Base-by-base conservation (phyloP, 2,329 filamentous ascomycete species). In the Colletotrichum sp. region DNA sequence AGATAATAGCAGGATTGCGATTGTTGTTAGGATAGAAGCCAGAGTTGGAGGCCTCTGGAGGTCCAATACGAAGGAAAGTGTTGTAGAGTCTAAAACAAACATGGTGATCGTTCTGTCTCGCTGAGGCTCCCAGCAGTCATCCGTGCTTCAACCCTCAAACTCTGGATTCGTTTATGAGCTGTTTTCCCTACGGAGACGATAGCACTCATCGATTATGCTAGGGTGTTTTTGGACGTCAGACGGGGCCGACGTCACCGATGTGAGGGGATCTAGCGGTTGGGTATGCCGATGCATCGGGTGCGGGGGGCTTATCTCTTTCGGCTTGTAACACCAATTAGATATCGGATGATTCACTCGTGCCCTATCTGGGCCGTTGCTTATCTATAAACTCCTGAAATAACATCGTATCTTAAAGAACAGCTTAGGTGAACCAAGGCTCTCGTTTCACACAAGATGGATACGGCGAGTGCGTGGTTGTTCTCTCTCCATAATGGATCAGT, bases 401-500 rank as follows among this genome's bases (percentile, higher is more conserved):
- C 12, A 7, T 21, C n/a, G 44, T 12, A 21, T 52, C 44, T 49
- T 6, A 0, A 49, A 49, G 44, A n/a, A 10, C 10, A 49, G 44
- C 18, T 12, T 18, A 18, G 3, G 4, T 2, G 6, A 9, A 9
- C 16, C 0, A 18, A 9, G 36, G 16, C 36, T 39, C 16, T 39
- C 36, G 36, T 18, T 39, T 10, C 16, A 39, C 36, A 18, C 36
- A 39, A 39, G 16, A 9, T 18, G 36, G 36, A 5, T 9, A 39
- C 16, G 7, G 36, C 36, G 36, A 39, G 36, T 18, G 36, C 7
- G 36, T 9, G 36, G 2, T 18, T 39, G 4, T 39, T 39, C 7
- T 18, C 7, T 39, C 36, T 39, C 7, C 16, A 0, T 39, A 2
- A 18, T 9, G 36, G 36, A 39, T 0, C 0, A 18, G 36, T 18